phyloP scores from a whole-genome alignment of 495 filamentous ascomycete species.

The Trichoderma reesei region DNA sequence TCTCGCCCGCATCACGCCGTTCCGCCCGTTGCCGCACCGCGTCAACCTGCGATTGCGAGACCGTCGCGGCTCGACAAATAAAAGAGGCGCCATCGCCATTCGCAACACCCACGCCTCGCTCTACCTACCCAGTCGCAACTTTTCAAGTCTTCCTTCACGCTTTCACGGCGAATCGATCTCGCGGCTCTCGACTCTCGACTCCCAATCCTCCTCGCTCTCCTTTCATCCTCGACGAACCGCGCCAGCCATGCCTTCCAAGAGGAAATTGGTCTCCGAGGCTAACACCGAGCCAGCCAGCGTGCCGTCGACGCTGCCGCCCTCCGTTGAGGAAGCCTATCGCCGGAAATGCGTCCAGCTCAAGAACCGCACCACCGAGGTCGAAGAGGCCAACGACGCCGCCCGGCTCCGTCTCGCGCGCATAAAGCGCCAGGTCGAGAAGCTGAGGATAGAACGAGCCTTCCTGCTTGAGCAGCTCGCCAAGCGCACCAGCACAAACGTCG shows the following conservation, averaged over 20 bases:
- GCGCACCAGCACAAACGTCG: constrained; percentile 70
- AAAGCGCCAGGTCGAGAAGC: constrained; percentile 74
- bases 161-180: not conserved
- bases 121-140: no score
- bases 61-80: not conserved
- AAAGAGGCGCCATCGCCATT: no score
- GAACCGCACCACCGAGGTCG: constrained; percentile 79
- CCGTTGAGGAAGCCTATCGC: constrained; percentile 91
- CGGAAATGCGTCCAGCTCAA: constrained; percentile 95
- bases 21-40: not conserved
- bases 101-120: not conserved
- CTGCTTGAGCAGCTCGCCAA: constrained; percentile 80
- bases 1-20: not conserved
- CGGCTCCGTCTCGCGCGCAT: constrained; percentile 71
- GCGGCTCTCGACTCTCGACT: not conserved
- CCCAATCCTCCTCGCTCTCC: no score
- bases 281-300: constrained; percentile 20
- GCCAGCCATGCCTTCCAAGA: constrained; percentile 8
- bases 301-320: constrained; percentile 69
- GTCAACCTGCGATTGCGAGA: not conserved
- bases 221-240: not conserved
- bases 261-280: constrained; percentile 11
- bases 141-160: not conserved
- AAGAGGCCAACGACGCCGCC: constrained; percentile 74
- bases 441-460: constrained; percentile 82